Evolutionary conservation across 2,329 filamentous ascomycete genomes (phyloP).

Genomic region (Xylariomycetidae sp.): DNA sequence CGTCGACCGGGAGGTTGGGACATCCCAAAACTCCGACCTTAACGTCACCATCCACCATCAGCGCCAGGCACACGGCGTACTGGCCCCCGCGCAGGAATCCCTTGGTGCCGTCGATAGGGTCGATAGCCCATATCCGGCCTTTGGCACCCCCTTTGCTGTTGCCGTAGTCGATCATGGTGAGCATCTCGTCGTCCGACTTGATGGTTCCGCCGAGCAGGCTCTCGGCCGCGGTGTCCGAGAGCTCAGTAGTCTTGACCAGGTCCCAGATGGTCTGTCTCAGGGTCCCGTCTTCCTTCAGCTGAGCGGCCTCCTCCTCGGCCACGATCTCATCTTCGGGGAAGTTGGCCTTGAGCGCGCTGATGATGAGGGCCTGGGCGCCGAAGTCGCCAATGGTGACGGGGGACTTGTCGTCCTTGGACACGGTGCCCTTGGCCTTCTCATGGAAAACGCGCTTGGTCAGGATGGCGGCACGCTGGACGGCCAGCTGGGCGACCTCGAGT

Average conservation of each 20-base stretch:
- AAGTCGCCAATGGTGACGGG: slow-evolving; percentile 98
- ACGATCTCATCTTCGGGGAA: slow-evolving; percentile 92
- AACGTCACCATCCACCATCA: slow-evolving; percentile 91
- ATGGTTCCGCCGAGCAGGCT: slow-evolving; percentile 66
- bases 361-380: slow-evolving; percentile 94
- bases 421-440: slow-evolving; percentile 89
- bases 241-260: slow-evolving; percentile 67
- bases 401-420: slow-evolving; percentile 91
- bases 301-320: slow-evolving; percentile 87
- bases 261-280: slow-evolving; percentile 79
- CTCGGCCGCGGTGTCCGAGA: slow-evolving; percentile 63
- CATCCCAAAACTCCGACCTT: slow-evolving; percentile 93
- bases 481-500: slow-evolving; percentile 67
- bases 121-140: slow-evolving; percentile 90
- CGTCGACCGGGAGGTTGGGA: slow-evolving; percentile 88
- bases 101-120: slow-evolving; percentile 97
- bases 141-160: slow-evolving; percentile 65
- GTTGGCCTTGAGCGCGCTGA: slow-evolving; percentile 79
- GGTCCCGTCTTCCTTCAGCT: slow-evolving; percentile 65
- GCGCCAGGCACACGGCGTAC: slow-evolving; percentile 89
- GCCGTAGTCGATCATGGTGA: slow-evolving; percentile 63
- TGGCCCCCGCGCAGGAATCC: slow-evolving; percentile 94
- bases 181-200: slow-evolving; percentile 60
- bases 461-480: slow-evolving; percentile 69
- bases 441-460: slow-evolving; percentile 76